Percentiles rank a stretch among this genome's conserved stretches.
Conservation (phyloP, 1,284 basidiomycete genomes). For the Rhodotorula sp. region DNA sequence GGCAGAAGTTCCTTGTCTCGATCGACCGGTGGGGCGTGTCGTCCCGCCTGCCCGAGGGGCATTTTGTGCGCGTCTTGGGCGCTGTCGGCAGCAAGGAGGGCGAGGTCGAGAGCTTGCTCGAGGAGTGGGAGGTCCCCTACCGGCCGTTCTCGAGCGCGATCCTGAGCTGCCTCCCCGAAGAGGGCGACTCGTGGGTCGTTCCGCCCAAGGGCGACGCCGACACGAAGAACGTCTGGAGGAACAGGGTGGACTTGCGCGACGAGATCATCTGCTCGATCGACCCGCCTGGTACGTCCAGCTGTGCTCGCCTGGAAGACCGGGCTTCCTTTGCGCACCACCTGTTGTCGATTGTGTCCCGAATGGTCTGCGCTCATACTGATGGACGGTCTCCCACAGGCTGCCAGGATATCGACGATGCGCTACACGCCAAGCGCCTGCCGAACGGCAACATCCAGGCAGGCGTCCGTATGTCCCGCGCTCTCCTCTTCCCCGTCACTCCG, state of each 20-base stretch:
- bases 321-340: too few relatives aligned
- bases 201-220: constrained; percentile 65
- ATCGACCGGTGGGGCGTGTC: constrained; percentile 88
- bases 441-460: constrained; percentile 98
- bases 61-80: constrained; percentile 92
- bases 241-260: constrained; percentile 83
- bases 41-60: constrained; percentile 93
- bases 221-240: constrained; percentile 67
- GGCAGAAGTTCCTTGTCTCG: constrained; percentile 93
- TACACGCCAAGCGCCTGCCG: constrained; percentile 85
- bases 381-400: constrained; percentile 62
- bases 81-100: constrained; percentile 92
- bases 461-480: constrained; percentile 71
- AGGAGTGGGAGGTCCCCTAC: constrained; percentile 97
- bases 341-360: too few relatives aligned
- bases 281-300: constrained; percentile 69
- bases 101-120: constrained; percentile 88
- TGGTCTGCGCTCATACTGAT: not conserved
- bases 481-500: not conserved
- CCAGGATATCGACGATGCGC: constrained; percentile 97
- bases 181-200: constrained; percentile 92
- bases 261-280: constrained; percentile 95
- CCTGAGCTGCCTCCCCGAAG: constrained; percentile 81
- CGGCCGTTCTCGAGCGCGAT: constrained; percentile 94
- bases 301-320: too few relatives aligned